Evolutionary conservation across 2,329 filamentous ascomycete genomes (phyloP).

Genomic region (Achaetomium macrosporum): DNA sequence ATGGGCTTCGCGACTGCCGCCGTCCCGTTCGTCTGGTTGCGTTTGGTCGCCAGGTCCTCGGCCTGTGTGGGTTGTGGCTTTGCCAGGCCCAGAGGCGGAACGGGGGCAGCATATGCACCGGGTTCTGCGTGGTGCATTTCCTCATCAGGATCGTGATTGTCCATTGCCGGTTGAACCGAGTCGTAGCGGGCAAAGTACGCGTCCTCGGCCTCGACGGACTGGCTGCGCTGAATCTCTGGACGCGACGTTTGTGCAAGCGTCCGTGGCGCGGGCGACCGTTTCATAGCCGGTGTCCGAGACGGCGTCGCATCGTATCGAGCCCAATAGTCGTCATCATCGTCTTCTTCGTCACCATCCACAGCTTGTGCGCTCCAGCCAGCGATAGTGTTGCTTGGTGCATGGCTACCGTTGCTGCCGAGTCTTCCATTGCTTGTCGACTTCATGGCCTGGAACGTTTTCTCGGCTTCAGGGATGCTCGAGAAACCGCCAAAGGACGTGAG

Average conservation of each 20-base stretch:
- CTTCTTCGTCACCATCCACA: conserved; percentile 37
- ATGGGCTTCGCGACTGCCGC: conserved; percentile 39
- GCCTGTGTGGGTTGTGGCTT: conserved; percentile 21
- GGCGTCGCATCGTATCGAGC: conserved; percentile 69
- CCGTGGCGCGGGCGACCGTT: conserved; percentile 56
- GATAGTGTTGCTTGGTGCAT: conserved; percentile 3
- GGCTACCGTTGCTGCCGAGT: conserved; percentile 12
- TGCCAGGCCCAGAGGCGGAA: conserved; percentile 33
- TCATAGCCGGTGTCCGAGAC: conserved; percentile 54
- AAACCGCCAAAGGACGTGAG: conserved; percentile 49
- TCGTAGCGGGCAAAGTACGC: conserved; percentile 75
- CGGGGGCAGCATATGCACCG: conserved; percentile 30
- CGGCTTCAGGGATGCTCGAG: conserved; percentile 53
- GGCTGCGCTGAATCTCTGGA: conserved; percentile 26
- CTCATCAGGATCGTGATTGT: conserved; percentile 76
- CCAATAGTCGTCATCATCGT: conserved; percentile 70
- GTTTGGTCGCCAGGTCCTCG: conserved; percentile 11
- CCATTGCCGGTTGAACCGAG: conserved; percentile 72
- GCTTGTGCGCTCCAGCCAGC: conserved; percentile 21
- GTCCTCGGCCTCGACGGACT: conserved; percentile 61
- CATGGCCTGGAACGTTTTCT: conserved; percentile 44
- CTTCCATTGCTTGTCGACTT: conserved; percentile 7
- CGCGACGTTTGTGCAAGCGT: conserved; percentile 27
- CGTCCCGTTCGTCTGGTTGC: conserved; percentile 31
- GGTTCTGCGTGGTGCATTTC: conserved; percentile 61